Conservation (phyloP, 371 early-diverging fungal species). For the Syncephalastrum sp. region DNA sequence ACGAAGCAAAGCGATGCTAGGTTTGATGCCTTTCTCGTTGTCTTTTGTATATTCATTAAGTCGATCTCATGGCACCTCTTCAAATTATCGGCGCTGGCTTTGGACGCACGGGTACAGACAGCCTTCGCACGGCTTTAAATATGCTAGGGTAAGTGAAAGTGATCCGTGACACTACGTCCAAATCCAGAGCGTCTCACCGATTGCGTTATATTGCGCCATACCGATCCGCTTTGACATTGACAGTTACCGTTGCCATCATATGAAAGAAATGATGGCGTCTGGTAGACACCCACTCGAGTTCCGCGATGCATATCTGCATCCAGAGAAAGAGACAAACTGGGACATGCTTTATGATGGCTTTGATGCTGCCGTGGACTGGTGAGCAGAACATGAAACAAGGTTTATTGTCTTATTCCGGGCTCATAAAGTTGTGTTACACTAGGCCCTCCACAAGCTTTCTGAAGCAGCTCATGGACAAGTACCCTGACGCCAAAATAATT, state of each 20-base stretch:
- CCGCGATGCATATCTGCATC: constrained; percentile 19
- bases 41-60: neutral
- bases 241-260: constrained; percentile 23
- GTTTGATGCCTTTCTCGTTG: no score
- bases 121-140: constrained; percentile 29
- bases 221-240: neutral
- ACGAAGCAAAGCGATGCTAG: no score
- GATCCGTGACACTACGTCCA: neutral
- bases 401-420: no score
- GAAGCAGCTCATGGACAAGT: constrained; percentile 18
- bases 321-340: constrained; percentile 28
- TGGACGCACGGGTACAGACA: constrained; percentile 37
- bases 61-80: constrained; percentile 14
- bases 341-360: constrained; percentile 24
- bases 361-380: constrained; percentile 15
- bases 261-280: neutral
- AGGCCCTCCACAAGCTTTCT: constrained; percentile 13
- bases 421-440: no score
- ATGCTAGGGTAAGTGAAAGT: constrained; percentile 25
- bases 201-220: neutral
- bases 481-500: constrained; percentile 38
- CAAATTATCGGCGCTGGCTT: constrained; percentile 40
- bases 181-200: neutral
- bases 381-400: neutral
- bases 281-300: constrained; percentile 20